Base-by-base conservation (phyloP, 2,329 filamentous ascomycete species). In the Sporothrix pallida region DNA sequence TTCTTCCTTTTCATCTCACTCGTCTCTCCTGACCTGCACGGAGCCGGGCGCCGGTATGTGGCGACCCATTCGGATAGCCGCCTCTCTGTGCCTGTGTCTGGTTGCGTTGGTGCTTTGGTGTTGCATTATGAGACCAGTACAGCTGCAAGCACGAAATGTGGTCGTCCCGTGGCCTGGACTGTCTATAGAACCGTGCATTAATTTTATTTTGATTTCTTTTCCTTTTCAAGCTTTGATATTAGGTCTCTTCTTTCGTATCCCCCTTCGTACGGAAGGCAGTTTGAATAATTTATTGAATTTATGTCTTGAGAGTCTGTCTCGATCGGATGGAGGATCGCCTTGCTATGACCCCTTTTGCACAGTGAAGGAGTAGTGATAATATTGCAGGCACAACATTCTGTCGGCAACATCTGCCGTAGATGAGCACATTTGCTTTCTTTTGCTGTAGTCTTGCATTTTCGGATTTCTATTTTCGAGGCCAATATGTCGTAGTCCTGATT, bases 11-110 rank as follows among this genome's bases (percentile, higher is more conserved):
- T 2, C 7, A 13, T 44, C n/a, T 48, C 62, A 17, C 48, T 42
- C 9, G 65, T 54, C 65, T 42, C 13, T 23, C 31, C 65, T 54
- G 46, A 54, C 46, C 15, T 69, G 65, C 65, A 69, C 65, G 46
- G 65, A 42, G 23, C 65, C 65, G 46, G 65, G 37, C 15, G 46
- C 65, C 65, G 46, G 23, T 13, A 26, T 37, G 65, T 52, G 65
- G 46, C 46, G 65, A 69, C 46, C 65, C 65, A 69, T 54, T 52
- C 65, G 65, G 65, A 69, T 69, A 69, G 65, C 65, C 65, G 65
- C 65, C 46, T 69, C 9, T 37, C 31, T 37, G 2, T 37, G 31
- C 7, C 7, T 37, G 31, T 37, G 31, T 37, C 23, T 26, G 23
- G 23, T 26, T 26, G 23, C 23, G 23, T 26, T 26, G 23, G 12